Evolutionary conservation across 139 green algal species (phyloP), one percentile per base, ranked within the genome.

Genomic region (Chlamydomonas incerta): DNA sequence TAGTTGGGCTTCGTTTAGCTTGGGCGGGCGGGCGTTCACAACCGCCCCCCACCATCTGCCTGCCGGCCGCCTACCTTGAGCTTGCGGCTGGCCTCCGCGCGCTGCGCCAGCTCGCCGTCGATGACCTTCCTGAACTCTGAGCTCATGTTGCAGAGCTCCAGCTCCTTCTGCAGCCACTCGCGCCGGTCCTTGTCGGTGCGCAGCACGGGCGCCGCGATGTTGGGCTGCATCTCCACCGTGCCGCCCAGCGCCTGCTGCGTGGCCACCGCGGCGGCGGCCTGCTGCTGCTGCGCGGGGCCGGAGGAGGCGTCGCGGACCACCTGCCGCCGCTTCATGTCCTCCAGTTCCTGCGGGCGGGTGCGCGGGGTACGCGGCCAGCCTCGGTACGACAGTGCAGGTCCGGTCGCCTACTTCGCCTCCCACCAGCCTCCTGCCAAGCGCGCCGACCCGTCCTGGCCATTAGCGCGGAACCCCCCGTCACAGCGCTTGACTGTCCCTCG

Each of bases 101-200:
- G 85, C 81, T 92, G 91, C 52, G 93, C 95, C 67, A 96, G 92
- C 90, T 98, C 95, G 1, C 93, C 95, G 35, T 98, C 95, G 41
- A 97, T 87, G 60, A 97, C 91, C 63, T 92, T 88, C 28, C 87
- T 82, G 75, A 92, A 94, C 80, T 93, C 86, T 66, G 67, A 94
- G 29, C 79, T 87, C 62, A 88, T 88, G 80, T 82, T 90, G 87
- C 87, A 93, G 33, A 86, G 28, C 73, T 97, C 93, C 31, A 98
- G 87, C 90, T 98, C 95, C 74, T 89, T 90, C 58, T 96, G 93
- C 29, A 98, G 62, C 95, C 95, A 98, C 1, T 96, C 91, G 0
- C 88, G 79, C 10, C 95, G 87, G 14, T 88, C 81, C 60, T 88
- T 89, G 69, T 97, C 94, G 41, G 93, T 94, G 1, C 93, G 89